Conservation (phyloP, 371 early-diverging fungal genomes). For the Conidiobolus incongruus region DNA sequence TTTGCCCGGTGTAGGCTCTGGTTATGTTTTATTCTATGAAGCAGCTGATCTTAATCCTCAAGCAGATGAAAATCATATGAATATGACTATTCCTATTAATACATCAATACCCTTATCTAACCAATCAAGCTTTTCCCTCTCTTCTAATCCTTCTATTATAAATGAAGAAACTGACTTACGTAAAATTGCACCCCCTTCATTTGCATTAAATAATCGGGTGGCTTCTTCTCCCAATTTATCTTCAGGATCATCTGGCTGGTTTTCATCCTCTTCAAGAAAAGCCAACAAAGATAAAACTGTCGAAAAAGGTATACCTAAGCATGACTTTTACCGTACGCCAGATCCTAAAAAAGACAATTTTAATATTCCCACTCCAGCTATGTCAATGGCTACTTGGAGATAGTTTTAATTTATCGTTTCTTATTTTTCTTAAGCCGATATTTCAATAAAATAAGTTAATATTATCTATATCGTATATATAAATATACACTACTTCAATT, state of each 20-base stretch:
- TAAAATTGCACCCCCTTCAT: not conserved
- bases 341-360: not conserved
- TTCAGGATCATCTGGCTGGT: not conserved
- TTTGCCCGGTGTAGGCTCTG: conserved; percentile 49
- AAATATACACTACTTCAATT: no score
- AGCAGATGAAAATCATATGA: not conserved
- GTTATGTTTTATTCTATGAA: conserved; percentile 66
- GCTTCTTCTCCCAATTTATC: not conserved
- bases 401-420: not conserved
- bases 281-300: not conserved
- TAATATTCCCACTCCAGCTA: not conserved
- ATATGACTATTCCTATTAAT: not conserved
- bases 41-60: conserved; percentile 16
- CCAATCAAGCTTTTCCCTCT: not conserved
- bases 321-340: conserved; percentile 1
- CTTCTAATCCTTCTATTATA: not conserved
- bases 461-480: no score
- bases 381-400: conserved; percentile 2
- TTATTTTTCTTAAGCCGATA: no score
- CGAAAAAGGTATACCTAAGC: conserved; percentile 2
- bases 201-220: not conserved
- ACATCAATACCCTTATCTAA: not conserved
- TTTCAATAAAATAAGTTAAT: no score
- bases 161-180: not conserved
- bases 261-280: not conserved